Evolutionary conservation across 139 green algal species (phyloP).

Genomic region (Asterochloris erici): DNA sequence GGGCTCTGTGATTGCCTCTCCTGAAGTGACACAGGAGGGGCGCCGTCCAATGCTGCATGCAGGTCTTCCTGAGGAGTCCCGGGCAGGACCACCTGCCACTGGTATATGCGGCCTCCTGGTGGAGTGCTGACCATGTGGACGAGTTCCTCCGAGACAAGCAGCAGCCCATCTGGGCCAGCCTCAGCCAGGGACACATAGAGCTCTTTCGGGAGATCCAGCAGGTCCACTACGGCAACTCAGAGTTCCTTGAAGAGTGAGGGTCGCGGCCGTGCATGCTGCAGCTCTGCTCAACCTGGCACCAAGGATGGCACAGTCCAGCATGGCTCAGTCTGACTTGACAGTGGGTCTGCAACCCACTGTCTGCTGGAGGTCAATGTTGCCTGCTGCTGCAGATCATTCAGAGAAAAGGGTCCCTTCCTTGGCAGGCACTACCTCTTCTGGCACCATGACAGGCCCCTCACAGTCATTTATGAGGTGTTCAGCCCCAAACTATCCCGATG

Average conservation of each 20-base stretch:
- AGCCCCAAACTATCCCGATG: slow-evolving; percentile 41
- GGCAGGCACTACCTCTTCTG: slow-evolving; percentile 92
- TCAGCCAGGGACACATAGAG: slow-evolving; percentile 72
- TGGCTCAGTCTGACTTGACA: too few species aligned
- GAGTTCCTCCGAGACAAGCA: slow-evolving; percentile 51
- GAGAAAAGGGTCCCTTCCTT: slow-evolving; percentile 79
- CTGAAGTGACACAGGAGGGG: background rate
- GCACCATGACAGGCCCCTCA: slow-evolving; percentile 78
- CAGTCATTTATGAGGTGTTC: slow-evolving; percentile 97
- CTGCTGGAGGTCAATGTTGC: too few species aligned
- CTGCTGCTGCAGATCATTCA: slow-evolving; percentile 33
- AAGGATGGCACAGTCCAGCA: too few species aligned
- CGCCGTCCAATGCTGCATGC: background rate
- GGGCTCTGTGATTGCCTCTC: background rate
- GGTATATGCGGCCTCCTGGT: slow-evolving; percentile 94
- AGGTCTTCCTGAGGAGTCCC: slow-evolving; percentile 43
- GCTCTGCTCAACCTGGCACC: too few species aligned
- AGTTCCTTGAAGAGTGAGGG: slow-evolving; percentile 47
- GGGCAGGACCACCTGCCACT: slow-evolving; percentile 23
- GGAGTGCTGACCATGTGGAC: slow-evolving; percentile 61
- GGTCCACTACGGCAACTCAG: slow-evolving; percentile 64
- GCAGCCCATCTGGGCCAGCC: slow-evolving; percentile 82
- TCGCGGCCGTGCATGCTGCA: too few species aligned
- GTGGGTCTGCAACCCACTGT: too few species aligned
- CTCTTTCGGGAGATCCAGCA: slow-evolving; percentile 75